Percentiles rank a stretch among this genome's conserved stretches.
These are phyloP conservation scores for Daldinia vernicosa DNA, from an alignment of 495 filamentous ascomycete genomes.

Conservation along the genomic window DNA sequence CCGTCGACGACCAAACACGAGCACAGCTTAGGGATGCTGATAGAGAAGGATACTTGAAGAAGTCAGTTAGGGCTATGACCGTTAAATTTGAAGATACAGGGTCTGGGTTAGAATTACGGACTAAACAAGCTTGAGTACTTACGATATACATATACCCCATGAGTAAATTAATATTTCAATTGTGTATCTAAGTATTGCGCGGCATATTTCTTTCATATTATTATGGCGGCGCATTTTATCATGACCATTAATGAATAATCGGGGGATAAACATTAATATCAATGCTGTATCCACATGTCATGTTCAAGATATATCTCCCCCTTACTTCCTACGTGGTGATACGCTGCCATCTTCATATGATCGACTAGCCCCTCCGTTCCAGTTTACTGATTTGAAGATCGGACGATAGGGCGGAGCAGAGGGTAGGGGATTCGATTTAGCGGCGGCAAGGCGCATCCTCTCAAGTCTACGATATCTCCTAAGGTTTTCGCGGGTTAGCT, in stretches of 20 bases:
- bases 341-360: not conserved
- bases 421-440: no score
- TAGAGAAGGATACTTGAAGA: slow-evolving; percentile 17
- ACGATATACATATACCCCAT: not conserved
- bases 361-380: not conserved
- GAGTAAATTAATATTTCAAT: not conserved
- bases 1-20: slow-evolving; percentile 30
- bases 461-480: not conserved
- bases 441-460: not conserved
- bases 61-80: slow-evolving; percentile 14
- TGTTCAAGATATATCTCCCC: not conserved
- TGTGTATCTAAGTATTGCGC: not conserved
- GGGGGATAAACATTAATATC: not conserved
- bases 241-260: not conserved
- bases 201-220: not conserved
- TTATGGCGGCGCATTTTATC: not conserved
- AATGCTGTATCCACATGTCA: not conserved
- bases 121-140: slow-evolving; percentile 10
- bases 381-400: not conserved
- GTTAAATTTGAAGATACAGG: slow-evolving; percentile 30
- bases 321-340: not conserved
- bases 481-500: not conserved
- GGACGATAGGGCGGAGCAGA: no score
- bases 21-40: slow-evolving; percentile 29
- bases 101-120: slow-evolving; percentile 27